Conservation (phyloP, 345 rosid species). For the Pistacia vera region DNA sequence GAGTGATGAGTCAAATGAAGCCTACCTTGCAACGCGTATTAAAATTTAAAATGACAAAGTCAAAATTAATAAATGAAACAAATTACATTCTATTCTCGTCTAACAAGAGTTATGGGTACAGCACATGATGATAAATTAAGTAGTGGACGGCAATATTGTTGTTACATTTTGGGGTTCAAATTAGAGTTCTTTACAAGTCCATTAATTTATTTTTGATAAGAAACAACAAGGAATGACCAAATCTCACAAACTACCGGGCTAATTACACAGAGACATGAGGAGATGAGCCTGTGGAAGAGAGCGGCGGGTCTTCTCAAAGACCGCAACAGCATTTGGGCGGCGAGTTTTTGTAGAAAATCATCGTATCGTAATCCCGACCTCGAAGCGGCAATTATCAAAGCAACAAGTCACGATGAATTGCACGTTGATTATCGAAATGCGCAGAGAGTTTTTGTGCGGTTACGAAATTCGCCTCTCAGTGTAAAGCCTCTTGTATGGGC, state of each 20-base stretch:
- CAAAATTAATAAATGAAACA: too few relatives aligned
- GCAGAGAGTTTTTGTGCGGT: slow-evolving; percentile 64
- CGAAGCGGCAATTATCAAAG: slow-evolving; percentile 67
- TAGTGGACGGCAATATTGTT: too few relatives aligned
- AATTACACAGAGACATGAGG: slow-evolving; percentile 5
- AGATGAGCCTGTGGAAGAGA: slow-evolving; percentile 68
- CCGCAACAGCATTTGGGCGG: slow-evolving; percentile 57
- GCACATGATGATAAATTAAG: too few relatives aligned
- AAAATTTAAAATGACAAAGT: too few relatives aligned
- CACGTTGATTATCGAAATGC: slow-evolving; percentile 61
- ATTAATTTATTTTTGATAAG: too few relatives aligned
- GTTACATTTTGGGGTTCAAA: too few relatives aligned
- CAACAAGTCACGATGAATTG: slow-evolving; percentile 76
- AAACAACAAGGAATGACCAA: not conserved
- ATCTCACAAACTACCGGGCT: not conserved
- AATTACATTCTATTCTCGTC: too few relatives aligned
- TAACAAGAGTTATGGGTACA: too few relatives aligned
- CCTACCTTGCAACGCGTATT: too few relatives aligned
- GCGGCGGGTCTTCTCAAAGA: slow-evolving; percentile 80
- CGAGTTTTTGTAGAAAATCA: slow-evolving; percentile 34
- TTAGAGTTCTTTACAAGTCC: too few relatives aligned
- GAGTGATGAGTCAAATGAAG: too few relatives aligned
- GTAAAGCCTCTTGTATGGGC: slow-evolving; percentile 55
- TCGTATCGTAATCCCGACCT: slow-evolving; percentile 53
- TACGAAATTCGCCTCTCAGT: slow-evolving; percentile 61